Percentiles rank a stretch among this genome's conserved stretches.
phyloP scores from a whole-genome alignment of 2,329 filamentous ascomycete species.

The Xylariaceae sp. region DNA sequence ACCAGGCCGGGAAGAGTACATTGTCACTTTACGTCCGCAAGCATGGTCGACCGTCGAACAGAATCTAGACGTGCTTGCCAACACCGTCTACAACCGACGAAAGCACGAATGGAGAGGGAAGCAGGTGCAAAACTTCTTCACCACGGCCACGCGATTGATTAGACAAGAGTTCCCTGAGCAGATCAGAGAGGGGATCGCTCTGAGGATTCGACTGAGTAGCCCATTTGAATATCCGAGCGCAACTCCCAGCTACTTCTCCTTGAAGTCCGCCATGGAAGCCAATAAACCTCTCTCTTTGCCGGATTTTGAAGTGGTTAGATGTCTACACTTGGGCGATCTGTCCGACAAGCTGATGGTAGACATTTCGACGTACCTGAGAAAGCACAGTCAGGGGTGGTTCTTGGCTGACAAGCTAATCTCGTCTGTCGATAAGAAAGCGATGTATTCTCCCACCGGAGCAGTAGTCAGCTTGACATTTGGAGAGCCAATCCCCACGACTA shows the following conservation, averaged over 20 bases:
- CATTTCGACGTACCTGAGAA: background rate
- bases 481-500: background rate
- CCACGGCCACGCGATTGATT: background rate
- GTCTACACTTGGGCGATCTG: background rate
- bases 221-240: background rate
- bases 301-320: background rate
- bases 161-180: background rate
- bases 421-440: background rate
- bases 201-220: background rate
- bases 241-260: background rate
- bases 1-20: background rate
- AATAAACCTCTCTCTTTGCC: background rate
- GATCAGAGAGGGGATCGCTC: background rate
- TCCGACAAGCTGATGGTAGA: background rate
- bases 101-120: background rate
- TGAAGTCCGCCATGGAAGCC: background rate
- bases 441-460: background rate
- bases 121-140: background rate
- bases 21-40: background rate
- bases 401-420: background rate
- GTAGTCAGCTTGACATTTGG: background rate
- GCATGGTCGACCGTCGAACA: background rate
- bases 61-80: background rate
- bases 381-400: background rate
- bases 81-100: background rate